Evolutionary conservation across 2,329 filamentous ascomycete genomes (phyloP), one percentile per base, ranked within the genome.

Genomic region (Leptosphaerulina australis): DNA sequence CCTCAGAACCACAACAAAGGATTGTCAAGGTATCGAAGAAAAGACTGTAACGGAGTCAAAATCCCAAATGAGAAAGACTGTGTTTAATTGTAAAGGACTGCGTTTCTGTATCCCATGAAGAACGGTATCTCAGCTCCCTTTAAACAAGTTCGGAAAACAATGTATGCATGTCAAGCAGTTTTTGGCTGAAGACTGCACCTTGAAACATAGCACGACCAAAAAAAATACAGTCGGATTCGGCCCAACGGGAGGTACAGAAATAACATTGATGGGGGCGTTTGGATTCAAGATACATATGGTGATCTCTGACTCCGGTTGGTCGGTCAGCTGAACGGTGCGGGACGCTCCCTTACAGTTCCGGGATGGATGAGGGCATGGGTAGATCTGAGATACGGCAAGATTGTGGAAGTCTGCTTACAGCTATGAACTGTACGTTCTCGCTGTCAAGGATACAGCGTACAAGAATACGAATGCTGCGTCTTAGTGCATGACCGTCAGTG

Each of bases 221-320:
- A 26, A 20, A 35, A 44, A 53, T 44, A 35, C 45, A 46, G 10
- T 14, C 14, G 20, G 9, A 12, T 33, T 30, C 46, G 38, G 50
- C 51, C 40, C 50, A 47, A 38, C 43, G 33, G 35, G 18, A 48
- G 41, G 26, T 50, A 47, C 47, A 56, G 38, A 26, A 49, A 15
- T 18, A 22, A 17, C 26, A 38, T 28, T 45, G 31, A 47, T 47
- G 31, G 35, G 26, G 30, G 35, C 51, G 46, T 44, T 31, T 35
- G 31, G 34, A 44, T 30, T 48, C 36, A 44, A 30, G 28, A 22
- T 36, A 30, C 40, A 35, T 30, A 39, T 26, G 30, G 14, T 39
- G 22, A 31, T 34, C 38, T 46, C 15, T 29, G 22, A 30, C 26
- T 46, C n/a, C n/a, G n/a, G n/a, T 14, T 56, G 47, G 52, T 56